Evolutionary conservation across 768 basidiomycete species (phyloP).

Genomic region (Strobilomyces echinocephalus): DNA sequence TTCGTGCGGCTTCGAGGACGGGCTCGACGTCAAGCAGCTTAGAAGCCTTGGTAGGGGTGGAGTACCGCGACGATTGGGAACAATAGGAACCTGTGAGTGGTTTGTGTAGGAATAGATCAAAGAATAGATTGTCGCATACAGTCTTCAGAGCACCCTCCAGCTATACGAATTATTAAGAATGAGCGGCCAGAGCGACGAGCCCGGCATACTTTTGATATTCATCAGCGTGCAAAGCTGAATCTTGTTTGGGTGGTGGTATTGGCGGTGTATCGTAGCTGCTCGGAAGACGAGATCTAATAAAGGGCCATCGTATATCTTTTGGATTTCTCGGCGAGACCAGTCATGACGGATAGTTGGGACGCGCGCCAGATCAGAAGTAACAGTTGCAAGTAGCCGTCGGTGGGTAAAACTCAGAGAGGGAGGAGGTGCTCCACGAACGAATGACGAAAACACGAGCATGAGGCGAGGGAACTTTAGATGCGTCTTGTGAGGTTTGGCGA

Average conservation of each 20-base stretch:
- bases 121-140: conserved; percentile 48
- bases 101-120: neutral
- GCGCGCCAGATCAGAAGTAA: conserved; percentile 23
- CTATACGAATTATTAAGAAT: conserved; percentile 36
- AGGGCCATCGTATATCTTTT: conserved; percentile 79
- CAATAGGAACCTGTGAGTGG: conserved; percentile 79
- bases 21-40: conserved; percentile 85
- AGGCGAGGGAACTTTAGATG: neutral
- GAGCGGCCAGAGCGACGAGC: conserved; percentile 18
- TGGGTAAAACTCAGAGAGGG: conserved; percentile 12
- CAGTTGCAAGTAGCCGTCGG: conserved; percentile 59
- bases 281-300: conserved; percentile 86
- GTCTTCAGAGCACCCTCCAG: conserved; percentile 94
- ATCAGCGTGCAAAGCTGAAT: conserved; percentile 95
- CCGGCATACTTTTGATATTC: conserved; percentile 92
- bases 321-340: conserved; percentile 79
- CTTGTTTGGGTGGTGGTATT: conserved; percentile 82
- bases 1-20: conserved; percentile 86
- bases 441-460: conserved; percentile 20
- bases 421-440: conserved; percentile 5
- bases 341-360: conserved; percentile 42
- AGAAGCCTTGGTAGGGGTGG: conserved; percentile 84
- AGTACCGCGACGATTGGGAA: conserved; percentile 93
- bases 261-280: conserved; percentile 79
- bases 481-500: neutral